These are phyloP conservation scores for Auricularia cornea DNA, from an alignment of 768 basidiomycete species.

Conservation along the genomic window DNA sequence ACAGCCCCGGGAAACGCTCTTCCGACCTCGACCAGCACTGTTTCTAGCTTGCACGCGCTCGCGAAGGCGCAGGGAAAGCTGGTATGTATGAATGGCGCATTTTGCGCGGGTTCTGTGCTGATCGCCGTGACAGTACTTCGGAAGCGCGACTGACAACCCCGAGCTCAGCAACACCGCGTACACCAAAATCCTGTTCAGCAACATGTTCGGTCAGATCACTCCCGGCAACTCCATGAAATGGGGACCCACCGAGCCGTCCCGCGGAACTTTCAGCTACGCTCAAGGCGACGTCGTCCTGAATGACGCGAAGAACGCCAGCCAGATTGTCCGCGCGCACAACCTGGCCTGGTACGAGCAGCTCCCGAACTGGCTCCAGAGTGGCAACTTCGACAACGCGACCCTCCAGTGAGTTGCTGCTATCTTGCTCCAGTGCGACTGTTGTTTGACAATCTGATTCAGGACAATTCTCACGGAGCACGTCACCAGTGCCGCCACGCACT, in stretches of 20 bases:
- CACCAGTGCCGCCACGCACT: constrained; percentile 42
- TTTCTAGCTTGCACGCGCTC: constrained; percentile 1
- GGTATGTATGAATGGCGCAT: not conserved
- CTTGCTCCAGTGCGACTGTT: not conserved
- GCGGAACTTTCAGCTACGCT: constrained; percentile 38
- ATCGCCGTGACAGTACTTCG: constrained; percentile 28
- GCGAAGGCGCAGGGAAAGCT: not conserved
- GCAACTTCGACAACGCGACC: constrained; percentile 33
- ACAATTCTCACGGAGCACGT: constrained; percentile 27
- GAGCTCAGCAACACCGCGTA: constrained; percentile 38
- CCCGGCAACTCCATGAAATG: constrained; percentile 51
- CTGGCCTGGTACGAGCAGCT: not conserved
- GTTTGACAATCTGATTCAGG: not conserved
- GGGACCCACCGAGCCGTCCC: constrained; percentile 44
- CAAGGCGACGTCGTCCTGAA: constrained; percentile 36
- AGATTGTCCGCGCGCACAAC: constrained; percentile 35
- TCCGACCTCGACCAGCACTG: constrained; percentile 15
- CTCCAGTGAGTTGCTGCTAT: constrained; percentile 12
- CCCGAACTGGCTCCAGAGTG: constrained; percentile 33
- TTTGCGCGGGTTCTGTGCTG: not conserved
- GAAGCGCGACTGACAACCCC: constrained; percentile 40
- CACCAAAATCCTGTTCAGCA: constrained; percentile 30
- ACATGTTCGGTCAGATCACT: constrained; percentile 39
- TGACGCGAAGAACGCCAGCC: constrained; percentile 34
- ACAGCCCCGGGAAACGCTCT: constrained; percentile 8